These are phyloP conservation scores for Fusarium tricinctum DNA, from an alignment of 2,329 filamentous ascomycete genomes.

Conservation along the genomic window DNA sequence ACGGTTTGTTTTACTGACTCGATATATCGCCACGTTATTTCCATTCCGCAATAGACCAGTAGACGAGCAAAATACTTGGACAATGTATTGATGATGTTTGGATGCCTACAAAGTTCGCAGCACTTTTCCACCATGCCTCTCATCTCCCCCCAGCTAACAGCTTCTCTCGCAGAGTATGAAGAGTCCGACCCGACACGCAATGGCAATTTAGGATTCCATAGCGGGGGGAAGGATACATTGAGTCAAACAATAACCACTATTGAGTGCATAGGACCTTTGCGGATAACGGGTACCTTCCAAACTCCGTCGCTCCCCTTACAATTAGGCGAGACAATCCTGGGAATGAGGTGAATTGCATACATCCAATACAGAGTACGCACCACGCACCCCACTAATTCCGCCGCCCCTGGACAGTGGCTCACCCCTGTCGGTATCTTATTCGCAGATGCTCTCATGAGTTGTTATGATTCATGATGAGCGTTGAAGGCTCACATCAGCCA, in stretches of 20 bases:
- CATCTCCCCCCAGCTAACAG: not conserved
- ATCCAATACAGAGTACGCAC: not conserved
- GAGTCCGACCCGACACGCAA: constrained; percentile 41
- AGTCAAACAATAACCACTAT: not conserved
- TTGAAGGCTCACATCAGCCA: constrained; percentile 46
- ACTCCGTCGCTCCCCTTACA: constrained; percentile 31
- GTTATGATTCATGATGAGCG: not conserved
- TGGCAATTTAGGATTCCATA: constrained; percentile 12
- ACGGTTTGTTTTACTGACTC: constrained; percentile 1
- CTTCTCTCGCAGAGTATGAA: constrained; percentile 39
- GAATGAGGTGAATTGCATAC: constrained; percentile 25
- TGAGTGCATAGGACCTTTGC: constrained; percentile 15
- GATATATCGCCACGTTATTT: constrained; percentile 10
- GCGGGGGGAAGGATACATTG: constrained; percentile 12
- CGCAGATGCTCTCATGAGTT: not conserved
- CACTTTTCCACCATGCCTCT: constrained; percentile 6
- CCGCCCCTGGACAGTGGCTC: constrained; percentile 24
- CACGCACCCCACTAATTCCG: constrained; percentile 32
- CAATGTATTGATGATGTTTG: constrained; percentile 1
- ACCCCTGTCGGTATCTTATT: not conserved
- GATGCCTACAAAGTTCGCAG: constrained; percentile 28
- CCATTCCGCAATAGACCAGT: not conserved
- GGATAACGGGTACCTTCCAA: constrained; percentile 37
- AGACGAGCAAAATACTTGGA: not conserved
- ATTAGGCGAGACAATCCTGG: constrained; percentile 34